A percentile compares a stretch with the other conserved stretches of the same genome.
Conservation (phyloP, 257 asterid genomes). For the Nyctanthes arbortristis region DNA sequence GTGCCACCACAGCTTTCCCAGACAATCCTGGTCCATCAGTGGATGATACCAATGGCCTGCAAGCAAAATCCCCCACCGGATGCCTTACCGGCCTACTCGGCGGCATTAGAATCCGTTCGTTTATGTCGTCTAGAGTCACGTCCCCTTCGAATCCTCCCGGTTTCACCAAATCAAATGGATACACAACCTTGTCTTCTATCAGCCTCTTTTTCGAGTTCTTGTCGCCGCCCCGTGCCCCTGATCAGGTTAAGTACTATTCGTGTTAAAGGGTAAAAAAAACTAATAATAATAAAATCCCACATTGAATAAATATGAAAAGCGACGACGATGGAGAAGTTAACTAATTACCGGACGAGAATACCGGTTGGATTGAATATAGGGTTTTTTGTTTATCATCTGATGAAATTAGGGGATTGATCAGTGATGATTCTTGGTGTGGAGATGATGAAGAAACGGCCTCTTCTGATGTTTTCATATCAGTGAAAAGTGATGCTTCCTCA, state of each 20-base stretch:
- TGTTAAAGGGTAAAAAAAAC: too few relatives aligned
- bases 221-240: conserved; percentile 38
- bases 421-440: conserved; percentile 27
- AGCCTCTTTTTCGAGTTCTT: conserved; percentile 38
- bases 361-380: conserved; percentile 45
- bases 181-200: conserved; percentile 52
- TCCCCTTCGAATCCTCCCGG: conserved; percentile 87
- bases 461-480: conserved; percentile 43
- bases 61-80: conserved; percentile 92
- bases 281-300: not conserved
- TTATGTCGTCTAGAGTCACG: conserved; percentile 73
- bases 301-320: not conserved
- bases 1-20: conserved; percentile 87
- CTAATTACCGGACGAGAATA: conserved; percentile 43
- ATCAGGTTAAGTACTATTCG: too few relatives aligned
- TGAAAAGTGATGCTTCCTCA: conserved; percentile 29
- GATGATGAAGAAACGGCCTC: conserved; percentile 55
- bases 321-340: too few relatives aligned
- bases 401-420: too few relatives aligned
- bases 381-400: conserved; percentile 39
- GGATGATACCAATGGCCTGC: conserved; percentile 60
- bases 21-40: conserved; percentile 83
- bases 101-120: conserved; percentile 80
- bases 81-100: conserved; percentile 85
- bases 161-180: conserved; percentile 84